Evolutionary conservation across 495 filamentous ascomycete genomes (phyloP).

Genomic region (Haplographium delicatum): DNA sequence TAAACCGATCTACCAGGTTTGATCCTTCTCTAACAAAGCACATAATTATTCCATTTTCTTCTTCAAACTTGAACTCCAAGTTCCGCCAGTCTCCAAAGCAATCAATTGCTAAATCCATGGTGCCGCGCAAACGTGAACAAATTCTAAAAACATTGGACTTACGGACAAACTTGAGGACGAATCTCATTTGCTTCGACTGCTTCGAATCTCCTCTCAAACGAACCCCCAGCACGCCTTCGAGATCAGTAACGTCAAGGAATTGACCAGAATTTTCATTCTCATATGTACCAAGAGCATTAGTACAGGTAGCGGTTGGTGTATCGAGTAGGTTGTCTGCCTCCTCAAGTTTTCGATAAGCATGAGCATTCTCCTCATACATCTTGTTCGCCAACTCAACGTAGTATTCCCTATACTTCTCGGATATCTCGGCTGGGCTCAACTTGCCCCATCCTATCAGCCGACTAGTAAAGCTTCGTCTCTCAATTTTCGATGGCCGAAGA

Average conservation of each 20-base stretch:
- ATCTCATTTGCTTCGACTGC: constrained; percentile 7
- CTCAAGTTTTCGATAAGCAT: constrained; percentile 1
- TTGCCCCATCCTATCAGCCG: neutral
- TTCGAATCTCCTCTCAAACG: constrained; percentile 2
- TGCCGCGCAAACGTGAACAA: constrained; percentile 2
- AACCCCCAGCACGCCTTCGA: constrained; percentile 1
- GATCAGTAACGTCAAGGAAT: neutral
- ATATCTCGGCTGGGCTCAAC: neutral
- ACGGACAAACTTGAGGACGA: constrained; percentile 7
- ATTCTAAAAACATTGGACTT: constrained; percentile 7
- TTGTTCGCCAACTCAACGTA: constrained; percentile 2
- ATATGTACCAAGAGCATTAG: constrained; percentile 6
- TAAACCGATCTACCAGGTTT: neutral
- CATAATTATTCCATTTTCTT: constrained; percentile 1
- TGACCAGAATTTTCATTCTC: constrained; percentile 1
- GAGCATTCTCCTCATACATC: constrained; percentile 8
- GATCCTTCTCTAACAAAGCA: constrained; percentile 1
- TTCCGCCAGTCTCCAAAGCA: constrained; percentile 13
- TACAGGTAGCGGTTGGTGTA: constrained; percentile 2
- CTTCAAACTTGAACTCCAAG: constrained; percentile 8
- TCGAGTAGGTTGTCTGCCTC: constrained; percentile 3
- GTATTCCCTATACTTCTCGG: constrained; percentile 1
- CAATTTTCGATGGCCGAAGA: constrained; percentile 6
- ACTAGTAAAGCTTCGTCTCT: neutral
- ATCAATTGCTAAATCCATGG: constrained; percentile 1